A percentile compares a stretch with the other conserved stretches of the same genome.
phyloP scores from a whole-genome alignment of 1,139 yeast species.

The Pichia sp. region DNA sequence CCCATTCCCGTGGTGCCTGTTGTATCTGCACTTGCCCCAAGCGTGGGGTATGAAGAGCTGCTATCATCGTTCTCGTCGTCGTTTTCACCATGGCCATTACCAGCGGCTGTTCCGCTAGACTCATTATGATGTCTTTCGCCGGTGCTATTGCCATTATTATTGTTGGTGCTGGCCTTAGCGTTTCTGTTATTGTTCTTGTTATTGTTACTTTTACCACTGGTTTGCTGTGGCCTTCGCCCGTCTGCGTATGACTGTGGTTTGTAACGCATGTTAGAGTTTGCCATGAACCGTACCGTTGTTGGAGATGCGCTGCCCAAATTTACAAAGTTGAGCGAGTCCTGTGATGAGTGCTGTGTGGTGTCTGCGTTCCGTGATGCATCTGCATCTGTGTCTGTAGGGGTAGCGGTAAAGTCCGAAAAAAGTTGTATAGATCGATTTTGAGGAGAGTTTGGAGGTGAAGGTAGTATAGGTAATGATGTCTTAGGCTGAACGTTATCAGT shows the following conservation, averaged over 20 bases:
- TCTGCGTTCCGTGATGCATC: too few species aligned
- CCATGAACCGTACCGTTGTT: too few species aligned
- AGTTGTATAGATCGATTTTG: too few species aligned
- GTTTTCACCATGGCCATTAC: neutral
- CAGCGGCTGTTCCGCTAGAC: neutral
- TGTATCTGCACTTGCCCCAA: too few species aligned
- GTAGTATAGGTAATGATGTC: conserved; percentile 5
- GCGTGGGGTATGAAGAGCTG: neutral
- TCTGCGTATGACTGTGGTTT: neutral
- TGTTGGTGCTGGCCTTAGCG: neutral
- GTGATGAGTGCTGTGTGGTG: too few species aligned
- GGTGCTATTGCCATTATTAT: neutral
- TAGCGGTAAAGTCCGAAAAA: too few species aligned
- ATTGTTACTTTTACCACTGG: neutral
- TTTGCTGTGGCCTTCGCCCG: too few species aligned
- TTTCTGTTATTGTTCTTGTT: neutral
- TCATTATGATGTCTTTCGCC: neutral
- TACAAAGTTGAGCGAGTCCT: too few species aligned
- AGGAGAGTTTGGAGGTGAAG: neutral
- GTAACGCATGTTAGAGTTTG: neutral
- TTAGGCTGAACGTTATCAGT: conserved; percentile 4
- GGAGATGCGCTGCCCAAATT: too few species aligned
- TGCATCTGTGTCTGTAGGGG: too few species aligned
- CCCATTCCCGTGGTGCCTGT: neutral
- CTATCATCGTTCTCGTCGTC: neutral